Conservation (phyloP, 2,329 filamentous ascomycete genomes). For the Mariannaea elegans region DNA sequence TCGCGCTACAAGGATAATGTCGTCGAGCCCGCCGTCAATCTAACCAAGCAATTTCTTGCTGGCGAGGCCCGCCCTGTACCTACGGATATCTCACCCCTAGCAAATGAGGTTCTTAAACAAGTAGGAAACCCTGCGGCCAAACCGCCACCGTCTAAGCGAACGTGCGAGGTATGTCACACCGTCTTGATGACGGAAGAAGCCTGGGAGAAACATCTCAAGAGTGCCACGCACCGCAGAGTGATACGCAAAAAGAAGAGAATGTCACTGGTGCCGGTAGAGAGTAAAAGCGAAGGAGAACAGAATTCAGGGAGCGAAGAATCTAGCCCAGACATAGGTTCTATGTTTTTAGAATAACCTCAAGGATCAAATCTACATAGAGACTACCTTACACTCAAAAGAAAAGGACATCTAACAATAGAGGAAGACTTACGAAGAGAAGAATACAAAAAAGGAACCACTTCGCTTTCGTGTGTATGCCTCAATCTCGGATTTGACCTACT, state of each 20-base stretch:
- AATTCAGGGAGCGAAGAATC: constrained; percentile 28
- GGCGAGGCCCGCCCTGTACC: constrained; percentile 63
- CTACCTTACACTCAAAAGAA: too few species aligned
- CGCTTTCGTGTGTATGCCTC: too few species aligned
- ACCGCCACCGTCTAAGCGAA: constrained; percentile 64
- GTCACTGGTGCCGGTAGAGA: constrained; percentile 47
- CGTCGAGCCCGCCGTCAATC: constrained; percentile 66
- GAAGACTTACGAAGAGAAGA: too few species aligned
- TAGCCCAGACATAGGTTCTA: constrained; percentile 40
- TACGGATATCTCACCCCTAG: constrained; percentile 55
- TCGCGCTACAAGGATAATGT: constrained; percentile 70
- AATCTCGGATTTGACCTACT: too few species aligned
- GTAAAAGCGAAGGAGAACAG: constrained; percentile 4
- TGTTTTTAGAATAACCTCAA: constrained; percentile 36
- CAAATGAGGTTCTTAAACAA: constrained; percentile 64
- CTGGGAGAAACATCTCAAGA: constrained; percentile 52
- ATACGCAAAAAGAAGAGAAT: constrained; percentile 48
- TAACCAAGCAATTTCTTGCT: constrained; percentile 72
- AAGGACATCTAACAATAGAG: too few species aligned
- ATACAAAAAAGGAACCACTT: too few species aligned
- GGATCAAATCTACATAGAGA: too few species aligned
- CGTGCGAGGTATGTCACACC: constrained; percentile 78
- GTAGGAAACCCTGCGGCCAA: constrained; percentile 56
- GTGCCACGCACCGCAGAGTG: constrained; percentile 46
- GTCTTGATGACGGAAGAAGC: constrained; percentile 65